Conservation (phyloP, 805 yeast genomes). For the Metschnikowia reukaufii region DNA sequence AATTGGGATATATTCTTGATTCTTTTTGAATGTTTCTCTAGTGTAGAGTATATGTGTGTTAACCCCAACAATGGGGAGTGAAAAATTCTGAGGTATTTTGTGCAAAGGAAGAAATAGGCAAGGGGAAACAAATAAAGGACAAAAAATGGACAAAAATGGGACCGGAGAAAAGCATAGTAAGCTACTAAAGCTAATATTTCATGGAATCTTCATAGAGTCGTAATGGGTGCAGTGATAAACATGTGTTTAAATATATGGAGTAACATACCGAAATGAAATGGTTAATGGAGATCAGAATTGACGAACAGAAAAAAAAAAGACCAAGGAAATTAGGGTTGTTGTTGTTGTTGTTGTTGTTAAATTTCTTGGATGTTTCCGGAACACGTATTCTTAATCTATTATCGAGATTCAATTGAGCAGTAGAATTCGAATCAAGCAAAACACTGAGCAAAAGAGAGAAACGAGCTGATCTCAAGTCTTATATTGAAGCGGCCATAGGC, state of each 20-base stretch:
- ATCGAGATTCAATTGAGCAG: constrained; percentile 2
- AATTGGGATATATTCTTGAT: not conserved
- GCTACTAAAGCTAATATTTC: not conserved
- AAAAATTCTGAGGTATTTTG: not conserved
- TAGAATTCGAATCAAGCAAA: constrained; percentile 6
- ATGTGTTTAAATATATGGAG: not conserved
- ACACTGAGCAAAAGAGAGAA: not conserved
- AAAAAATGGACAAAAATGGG: not conserved
- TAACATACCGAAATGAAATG: constrained; percentile 15
- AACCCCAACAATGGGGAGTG: not conserved
- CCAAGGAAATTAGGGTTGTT: constrained; percentile 11
- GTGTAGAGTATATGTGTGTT: not conserved
- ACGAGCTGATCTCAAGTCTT: constrained; percentile 12
- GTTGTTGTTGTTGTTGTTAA: constrained; percentile 16
- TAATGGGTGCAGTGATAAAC: not conserved
- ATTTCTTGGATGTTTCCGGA: not conserved
- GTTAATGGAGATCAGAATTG: constrained; percentile 5
- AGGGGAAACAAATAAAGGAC: not conserved
- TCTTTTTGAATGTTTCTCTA: not conserved
- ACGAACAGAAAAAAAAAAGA: constrained; percentile 1
- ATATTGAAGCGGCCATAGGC: constrained; percentile 14
- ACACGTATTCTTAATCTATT: constrained; percentile 1
- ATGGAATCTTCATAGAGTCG: not conserved
- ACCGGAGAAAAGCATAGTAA: not conserved
- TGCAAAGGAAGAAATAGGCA: not conserved